Base-by-base conservation (phyloP, 768 basidiomycete species). In the Pisolithus orientalis region DNA sequence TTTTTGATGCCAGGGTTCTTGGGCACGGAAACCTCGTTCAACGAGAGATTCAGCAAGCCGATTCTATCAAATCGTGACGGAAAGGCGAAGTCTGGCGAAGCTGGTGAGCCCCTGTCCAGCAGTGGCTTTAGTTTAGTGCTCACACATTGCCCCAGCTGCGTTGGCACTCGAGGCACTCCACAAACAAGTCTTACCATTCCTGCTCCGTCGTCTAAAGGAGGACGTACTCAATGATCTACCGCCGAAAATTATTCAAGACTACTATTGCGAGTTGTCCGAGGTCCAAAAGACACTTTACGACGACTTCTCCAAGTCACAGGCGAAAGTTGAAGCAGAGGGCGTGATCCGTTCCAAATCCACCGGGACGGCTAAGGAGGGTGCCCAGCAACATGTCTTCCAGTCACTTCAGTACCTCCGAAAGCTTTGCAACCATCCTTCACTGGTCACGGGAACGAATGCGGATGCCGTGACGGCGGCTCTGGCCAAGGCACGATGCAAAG, bases 1-100 rank as follows among this genome's bases (percentile, higher is more conserved):
- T 99, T 98, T 72, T 73, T 99, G 58, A 99, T 99, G 96, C 96
- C 96, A 14, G 96, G 96, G 4, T 98, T 99, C 73, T 74, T 99
- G 48, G 96, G 96, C n/a, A 93, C 88, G 11, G 96, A 98, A 67
- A 68, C 84, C 13, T 87, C 85, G 2, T 99, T 99, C 75, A 95
- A 92, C 61, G 94, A 98, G 52, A 82, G 91, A 29, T 99, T 96
- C 64, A 86, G 92, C 55, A 96, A 94, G 64, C 96, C 96, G 2
- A 98, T 99, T 45, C 72, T 96, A 48, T 89, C 92, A 6, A 94
- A 92, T 66, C 80, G 94, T 45, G 96, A 98, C 58, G 94, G 93
- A 1, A 99, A 97, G 69, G 80, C 89, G 16, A 96, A 94, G 70
- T 94, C 85, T 51, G 82, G 87, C 17, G 96, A 99, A 79, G 92